Percentiles rank a stretch among this genome's conserved stretches.
phyloP scores from a whole-genome alignment of 768 basidiomycete species.

The Cystofilobasidium bisporidii region DNA sequence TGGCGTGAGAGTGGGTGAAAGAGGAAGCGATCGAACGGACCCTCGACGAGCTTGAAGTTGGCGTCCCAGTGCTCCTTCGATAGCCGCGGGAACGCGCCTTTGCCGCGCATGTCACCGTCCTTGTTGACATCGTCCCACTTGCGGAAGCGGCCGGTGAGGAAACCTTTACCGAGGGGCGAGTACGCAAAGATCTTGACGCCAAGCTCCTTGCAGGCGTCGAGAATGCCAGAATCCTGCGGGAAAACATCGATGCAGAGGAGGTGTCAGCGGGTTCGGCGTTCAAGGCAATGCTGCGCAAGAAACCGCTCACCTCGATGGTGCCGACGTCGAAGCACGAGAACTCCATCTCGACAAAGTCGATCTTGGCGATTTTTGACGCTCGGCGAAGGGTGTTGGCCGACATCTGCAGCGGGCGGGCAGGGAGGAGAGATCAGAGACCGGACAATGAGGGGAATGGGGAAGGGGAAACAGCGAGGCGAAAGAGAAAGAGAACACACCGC shows the following conservation, averaged over 20 bases:
- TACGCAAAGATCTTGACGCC: constrained; percentile 49
- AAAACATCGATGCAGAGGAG: too few species aligned
- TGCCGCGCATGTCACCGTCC: constrained; percentile 35
- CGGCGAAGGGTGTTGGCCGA: constrained; percentile 6
- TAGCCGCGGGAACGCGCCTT: constrained; percentile 36
- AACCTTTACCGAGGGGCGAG: constrained; percentile 46
- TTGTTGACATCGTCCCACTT: constrained; percentile 30
- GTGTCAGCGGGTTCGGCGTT: too few species aligned
- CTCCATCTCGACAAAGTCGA: constrained; percentile 9
- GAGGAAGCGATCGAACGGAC: neutral
- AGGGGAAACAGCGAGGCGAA: neutral
- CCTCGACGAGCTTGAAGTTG: constrained; percentile 40
- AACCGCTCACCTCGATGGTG: neutral
- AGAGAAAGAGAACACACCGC: neutral
- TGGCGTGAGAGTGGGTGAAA: neutral
- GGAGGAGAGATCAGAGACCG: neutral
- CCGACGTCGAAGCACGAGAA: neutral
- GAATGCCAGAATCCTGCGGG: constrained; percentile 32
- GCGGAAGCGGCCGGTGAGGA: constrained; percentile 34
- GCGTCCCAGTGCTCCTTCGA: constrained; percentile 39
- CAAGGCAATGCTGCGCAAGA: too few species aligned
- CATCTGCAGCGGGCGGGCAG: neutral
- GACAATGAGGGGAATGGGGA: neutral
- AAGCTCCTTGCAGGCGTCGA: constrained; percentile 47
- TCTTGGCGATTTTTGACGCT: neutral